Percentiles rank a stretch among this genome's conserved stretches.
These are phyloP conservation scores for Flaveria trinervia DNA, from an alignment of 129 eudicot genomes.

Conservation along the genomic window DNA sequence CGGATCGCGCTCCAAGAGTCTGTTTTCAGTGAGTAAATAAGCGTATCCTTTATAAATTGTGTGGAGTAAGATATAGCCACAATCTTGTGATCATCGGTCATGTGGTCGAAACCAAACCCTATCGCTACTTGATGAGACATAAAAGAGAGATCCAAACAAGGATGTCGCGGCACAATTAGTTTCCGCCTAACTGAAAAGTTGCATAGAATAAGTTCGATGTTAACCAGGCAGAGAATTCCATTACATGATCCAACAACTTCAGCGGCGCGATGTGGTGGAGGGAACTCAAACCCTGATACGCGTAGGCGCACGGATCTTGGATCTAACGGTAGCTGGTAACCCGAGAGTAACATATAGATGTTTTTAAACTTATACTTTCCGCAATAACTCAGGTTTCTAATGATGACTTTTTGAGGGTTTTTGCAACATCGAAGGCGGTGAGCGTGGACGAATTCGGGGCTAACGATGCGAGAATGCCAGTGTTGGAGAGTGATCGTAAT, in stretches of 20 bases:
- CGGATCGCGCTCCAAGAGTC: slow-evolving; percentile 2
- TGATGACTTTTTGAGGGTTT: neutral
- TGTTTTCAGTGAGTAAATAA: neutral
- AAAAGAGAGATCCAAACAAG: no score
- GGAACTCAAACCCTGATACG: neutral
- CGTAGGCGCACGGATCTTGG: neutral
- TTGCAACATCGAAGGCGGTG: neutral
- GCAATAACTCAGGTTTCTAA: neutral
- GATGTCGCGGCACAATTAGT: neutral
- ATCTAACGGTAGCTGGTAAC: neutral
- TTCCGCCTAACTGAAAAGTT: slow-evolving; percentile 16
- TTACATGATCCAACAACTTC: slow-evolving; percentile 13
- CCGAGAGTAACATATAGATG: neutral
- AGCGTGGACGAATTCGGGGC: slow-evolving; percentile 22
- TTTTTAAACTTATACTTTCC: neutral
- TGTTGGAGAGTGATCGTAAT: slow-evolving; percentile 39
- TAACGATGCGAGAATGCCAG: slow-evolving; percentile 15
- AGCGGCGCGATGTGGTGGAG: neutral
- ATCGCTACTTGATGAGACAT: neutral
- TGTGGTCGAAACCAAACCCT: slow-evolving; percentile 15
- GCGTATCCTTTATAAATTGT: neutral
- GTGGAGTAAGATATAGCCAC: neutral
- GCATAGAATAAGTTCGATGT: neutral
- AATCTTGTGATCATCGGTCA: slow-evolving; percentile 19
- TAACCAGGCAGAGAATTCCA: neutral